Conservation (phyloP, 2,329 filamentous ascomycete species). For the Colletotrichum filicis region DNA sequence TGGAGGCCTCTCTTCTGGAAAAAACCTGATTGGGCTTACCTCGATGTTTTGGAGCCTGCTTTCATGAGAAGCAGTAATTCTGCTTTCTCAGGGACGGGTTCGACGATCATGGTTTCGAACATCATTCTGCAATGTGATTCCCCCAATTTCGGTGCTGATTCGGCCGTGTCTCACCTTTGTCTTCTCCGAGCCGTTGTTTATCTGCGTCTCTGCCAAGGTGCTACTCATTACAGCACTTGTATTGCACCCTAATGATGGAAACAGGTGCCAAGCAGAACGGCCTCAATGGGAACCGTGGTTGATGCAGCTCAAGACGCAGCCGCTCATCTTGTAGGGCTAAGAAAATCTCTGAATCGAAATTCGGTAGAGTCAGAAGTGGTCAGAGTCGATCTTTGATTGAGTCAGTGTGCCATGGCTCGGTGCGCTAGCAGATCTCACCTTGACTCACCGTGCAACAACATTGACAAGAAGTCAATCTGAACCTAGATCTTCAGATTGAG, state of each 20-base stretch:
- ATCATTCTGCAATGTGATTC: not conserved
- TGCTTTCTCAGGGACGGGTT: not conserved
- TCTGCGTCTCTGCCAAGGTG: not conserved
- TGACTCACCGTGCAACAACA: not conserved
- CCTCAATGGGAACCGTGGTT: not conserved
- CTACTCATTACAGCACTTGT: not conserved
- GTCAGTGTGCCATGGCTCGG: not conserved
- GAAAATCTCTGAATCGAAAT: not conserved
- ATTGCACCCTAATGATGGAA: not conserved
- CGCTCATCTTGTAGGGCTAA: not conserved
- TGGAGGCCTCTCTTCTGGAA: slow-evolving; percentile 13
- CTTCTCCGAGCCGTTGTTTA: not conserved
- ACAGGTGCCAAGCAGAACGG: not conserved
- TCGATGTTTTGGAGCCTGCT: not conserved
- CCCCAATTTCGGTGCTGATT: no score
- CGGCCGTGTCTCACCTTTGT: not conserved
- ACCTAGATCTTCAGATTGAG: not conserved
- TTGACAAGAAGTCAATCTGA: not conserved
- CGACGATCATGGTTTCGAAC: not conserved
- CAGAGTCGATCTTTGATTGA: not conserved
- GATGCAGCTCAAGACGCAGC: not conserved
- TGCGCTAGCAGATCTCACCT: not conserved
- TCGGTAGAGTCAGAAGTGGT: not conserved
- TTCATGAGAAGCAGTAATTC: not conserved
- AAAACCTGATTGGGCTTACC: not conserved